phyloP scores from a whole-genome alignment of 768 basidiomycete genomes.

The Coprinopsis cinerea region DNA sequence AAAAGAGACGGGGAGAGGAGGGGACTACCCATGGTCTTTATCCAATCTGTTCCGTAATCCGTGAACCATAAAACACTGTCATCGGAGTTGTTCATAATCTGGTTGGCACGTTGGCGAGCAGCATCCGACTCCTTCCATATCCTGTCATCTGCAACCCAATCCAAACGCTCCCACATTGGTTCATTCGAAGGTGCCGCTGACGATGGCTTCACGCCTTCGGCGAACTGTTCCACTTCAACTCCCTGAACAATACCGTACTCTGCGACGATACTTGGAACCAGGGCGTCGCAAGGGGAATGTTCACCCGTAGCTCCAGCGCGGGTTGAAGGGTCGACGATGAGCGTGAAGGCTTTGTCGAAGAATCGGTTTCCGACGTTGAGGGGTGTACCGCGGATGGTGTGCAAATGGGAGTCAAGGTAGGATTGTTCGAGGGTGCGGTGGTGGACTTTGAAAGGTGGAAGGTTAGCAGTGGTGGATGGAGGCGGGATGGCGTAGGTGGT shows the following conservation, averaged over 20 bases:
- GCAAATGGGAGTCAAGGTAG: constrained; percentile 65
- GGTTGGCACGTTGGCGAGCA: constrained; percentile 52
- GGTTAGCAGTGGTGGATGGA: constrained; percentile 14
- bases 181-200: constrained; percentile 3
- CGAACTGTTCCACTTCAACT: constrained; percentile 46
- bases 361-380: constrained; percentile 73
- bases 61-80: constrained; percentile 77
- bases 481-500: constrained; percentile 45
- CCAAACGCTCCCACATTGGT: constrained; percentile 52
- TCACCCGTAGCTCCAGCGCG: constrained; percentile 87
- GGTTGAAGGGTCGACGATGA: constrained; percentile 80
- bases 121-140: constrained; percentile 49
- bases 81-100: constrained; percentile 73
- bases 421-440: constrained; percentile 31
- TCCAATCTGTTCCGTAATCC: constrained; percentile 84
- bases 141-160: constrained; percentile 67
- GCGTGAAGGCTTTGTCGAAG: constrained; percentile 81
- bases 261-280: constrained; percentile 81
- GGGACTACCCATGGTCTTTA: constrained; percentile 61
- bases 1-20: not conserved
- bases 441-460: constrained; percentile 15
- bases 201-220: constrained; percentile 7
- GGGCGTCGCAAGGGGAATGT: constrained; percentile 85
- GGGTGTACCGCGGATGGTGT: constrained; percentile 58
- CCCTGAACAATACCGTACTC: constrained; percentile 76